Percentiles rank a stretch among this genome's conserved stretches.
Conservation (phyloP, 805 yeast genomes). For the Yarrowia sp. region DNA sequence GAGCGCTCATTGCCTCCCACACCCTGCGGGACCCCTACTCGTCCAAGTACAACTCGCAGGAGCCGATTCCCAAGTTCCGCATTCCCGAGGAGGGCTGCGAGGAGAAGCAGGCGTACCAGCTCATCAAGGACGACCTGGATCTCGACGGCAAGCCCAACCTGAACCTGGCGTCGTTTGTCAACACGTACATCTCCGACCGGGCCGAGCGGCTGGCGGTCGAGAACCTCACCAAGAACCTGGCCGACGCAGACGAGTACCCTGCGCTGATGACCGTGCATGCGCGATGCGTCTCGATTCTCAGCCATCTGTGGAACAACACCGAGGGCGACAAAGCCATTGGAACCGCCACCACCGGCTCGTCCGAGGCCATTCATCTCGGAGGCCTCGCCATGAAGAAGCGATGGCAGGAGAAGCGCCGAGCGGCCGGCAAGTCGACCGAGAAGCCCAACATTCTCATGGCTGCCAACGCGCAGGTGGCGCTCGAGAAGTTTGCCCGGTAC, state of each 20-base stretch:
- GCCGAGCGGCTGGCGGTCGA: conserved; percentile 65
- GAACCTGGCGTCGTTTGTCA: conserved; percentile 89
- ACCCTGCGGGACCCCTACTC: conserved; percentile 35
- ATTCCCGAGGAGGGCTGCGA: conserved; percentile 66
- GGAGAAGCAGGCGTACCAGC: conserved; percentile 61
- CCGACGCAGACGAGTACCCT: conserved; percentile 94
- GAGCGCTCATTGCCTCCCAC: conserved; percentile 24
- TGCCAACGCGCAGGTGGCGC: conserved; percentile 89
- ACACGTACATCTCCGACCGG: conserved; percentile 67
- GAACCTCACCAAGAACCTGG: conserved; percentile 84
- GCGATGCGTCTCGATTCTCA: conserved; percentile 80
- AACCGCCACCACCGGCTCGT: conserved; percentile 91
- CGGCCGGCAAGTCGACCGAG: conserved; percentile 62
- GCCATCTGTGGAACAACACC: conserved; percentile 83
- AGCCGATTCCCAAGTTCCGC: conserved; percentile 59
- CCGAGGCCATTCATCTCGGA: conserved; percentile 92
- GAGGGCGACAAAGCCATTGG: conserved; percentile 65
- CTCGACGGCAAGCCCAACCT: conserved; percentile 85
- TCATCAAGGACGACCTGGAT: conserved; percentile 74
- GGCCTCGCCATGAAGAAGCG: conserved; percentile 90
- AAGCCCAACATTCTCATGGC: conserved; percentile 92
- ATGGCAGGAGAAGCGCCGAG: conserved; percentile 76
- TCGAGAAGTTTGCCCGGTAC: conserved; percentile 92
- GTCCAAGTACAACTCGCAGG: conserved; percentile 39
- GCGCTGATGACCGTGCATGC: conserved; percentile 78